Evolutionary conservation across 805 yeast genomes (phyloP).

Genomic region (Myxozyma vanderwaltii): DNA sequence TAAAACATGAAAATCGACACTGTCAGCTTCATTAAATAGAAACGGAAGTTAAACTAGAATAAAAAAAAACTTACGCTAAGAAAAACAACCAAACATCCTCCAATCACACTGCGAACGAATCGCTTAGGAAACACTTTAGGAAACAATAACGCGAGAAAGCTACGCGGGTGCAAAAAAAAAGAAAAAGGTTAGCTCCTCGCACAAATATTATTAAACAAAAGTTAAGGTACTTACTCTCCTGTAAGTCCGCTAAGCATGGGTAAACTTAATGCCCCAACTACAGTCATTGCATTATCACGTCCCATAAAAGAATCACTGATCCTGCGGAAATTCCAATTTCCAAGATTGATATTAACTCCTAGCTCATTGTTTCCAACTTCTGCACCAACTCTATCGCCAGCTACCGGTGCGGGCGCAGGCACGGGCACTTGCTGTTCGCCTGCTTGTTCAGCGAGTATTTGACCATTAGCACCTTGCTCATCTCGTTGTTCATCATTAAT

Average conservation of each 20-base stretch:
- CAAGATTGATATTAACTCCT: constrained; percentile 1
- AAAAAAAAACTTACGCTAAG: constrained; percentile 19
- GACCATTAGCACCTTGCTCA: neutral
- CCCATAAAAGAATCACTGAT: neutral
- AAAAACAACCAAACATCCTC: constrained; percentile 22
- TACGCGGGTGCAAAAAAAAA: neutral
- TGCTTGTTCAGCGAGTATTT: neutral
- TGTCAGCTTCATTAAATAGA: neutral
- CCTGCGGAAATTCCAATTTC: neutral
- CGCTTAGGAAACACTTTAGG: constrained; percentile 8
- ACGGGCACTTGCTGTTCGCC: neutral
- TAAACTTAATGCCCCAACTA: constrained; percentile 19
- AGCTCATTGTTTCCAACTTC: neutral
- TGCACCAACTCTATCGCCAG: neutral
- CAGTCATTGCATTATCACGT: constrained; percentile 3
- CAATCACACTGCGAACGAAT: constrained; percentile 19
- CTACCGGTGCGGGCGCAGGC: neutral
- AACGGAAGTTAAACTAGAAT: too few relatives aligned
- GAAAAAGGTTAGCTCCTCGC: too few relatives aligned
- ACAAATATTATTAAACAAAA: too few relatives aligned
- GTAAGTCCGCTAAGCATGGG: constrained; percentile 22
- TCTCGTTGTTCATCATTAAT: neutral
- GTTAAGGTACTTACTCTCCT: constrained; percentile 17
- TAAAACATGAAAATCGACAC: neutral
- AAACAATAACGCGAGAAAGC: constrained; percentile 8